Evolutionary conservation across 257 asterid species (phyloP).

Genomic region (Voacanga thouarsii): DNA sequence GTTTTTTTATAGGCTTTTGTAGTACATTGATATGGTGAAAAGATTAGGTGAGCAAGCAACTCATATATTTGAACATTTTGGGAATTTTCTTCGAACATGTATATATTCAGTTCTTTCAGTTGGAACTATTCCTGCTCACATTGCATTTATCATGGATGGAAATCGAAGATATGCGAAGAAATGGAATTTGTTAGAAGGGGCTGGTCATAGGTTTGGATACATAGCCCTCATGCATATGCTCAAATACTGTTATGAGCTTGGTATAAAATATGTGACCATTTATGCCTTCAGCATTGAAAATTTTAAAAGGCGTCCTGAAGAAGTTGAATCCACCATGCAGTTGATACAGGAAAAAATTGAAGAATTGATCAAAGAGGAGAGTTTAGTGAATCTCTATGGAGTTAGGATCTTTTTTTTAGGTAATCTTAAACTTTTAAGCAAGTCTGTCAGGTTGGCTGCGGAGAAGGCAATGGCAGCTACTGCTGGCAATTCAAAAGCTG

Average conservation of each 20-base stretch:
- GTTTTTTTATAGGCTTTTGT: not conserved
- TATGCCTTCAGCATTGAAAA: slow-evolving; percentile 90
- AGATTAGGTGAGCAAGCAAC: slow-evolving; percentile 5
- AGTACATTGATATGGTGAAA: slow-evolving; percentile 18
- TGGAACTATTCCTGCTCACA: slow-evolving; percentile 63
- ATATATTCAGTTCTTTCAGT: slow-evolving; percentile 38
- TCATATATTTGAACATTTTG: slow-evolving; percentile 7
- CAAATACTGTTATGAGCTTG: slow-evolving; percentile 61
- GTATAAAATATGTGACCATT: slow-evolving; percentile 49
- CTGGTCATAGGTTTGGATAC: slow-evolving; percentile 37
- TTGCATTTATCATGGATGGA: slow-evolving; percentile 87
- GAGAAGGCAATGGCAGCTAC: slow-evolving; percentile 70
- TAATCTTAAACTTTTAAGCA: slow-evolving; percentile 58
- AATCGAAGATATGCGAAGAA: slow-evolving; percentile 74
- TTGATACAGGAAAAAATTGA: slow-evolving; percentile 73
- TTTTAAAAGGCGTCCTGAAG: slow-evolving; percentile 69
- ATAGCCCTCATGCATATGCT: slow-evolving; percentile 58
- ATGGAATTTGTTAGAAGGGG: slow-evolving; percentile 44
- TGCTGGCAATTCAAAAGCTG: slow-evolving; percentile 47
- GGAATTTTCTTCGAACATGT: slow-evolving; percentile 18
- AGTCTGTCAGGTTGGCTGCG: slow-evolving; percentile 55
- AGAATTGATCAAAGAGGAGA: slow-evolving; percentile 48
- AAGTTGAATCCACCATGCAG: slow-evolving; percentile 72
- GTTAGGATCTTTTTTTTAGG: slow-evolving; percentile 64
- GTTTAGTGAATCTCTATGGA: slow-evolving; percentile 55